A percentile compares a stretch with the other conserved stretches of the same genome.
phyloP scores from a whole-genome alignment of 495 filamentous ascomycete genomes.

The Penicillium pulvis region DNA sequence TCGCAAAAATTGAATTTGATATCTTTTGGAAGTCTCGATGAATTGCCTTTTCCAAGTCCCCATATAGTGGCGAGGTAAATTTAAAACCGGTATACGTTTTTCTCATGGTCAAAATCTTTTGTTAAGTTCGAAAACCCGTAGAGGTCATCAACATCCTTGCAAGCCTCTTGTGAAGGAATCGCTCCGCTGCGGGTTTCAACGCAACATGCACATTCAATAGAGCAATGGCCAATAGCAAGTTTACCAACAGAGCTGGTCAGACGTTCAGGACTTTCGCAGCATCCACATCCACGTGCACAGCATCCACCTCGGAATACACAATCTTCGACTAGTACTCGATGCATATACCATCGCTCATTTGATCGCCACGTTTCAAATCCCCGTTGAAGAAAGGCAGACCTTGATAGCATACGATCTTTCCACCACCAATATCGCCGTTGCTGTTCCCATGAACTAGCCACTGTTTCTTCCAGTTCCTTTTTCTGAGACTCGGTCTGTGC shows the following conservation, averaged over 20 bases:
- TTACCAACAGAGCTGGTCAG: conserved; percentile 9
- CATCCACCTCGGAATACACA: conserved; percentile 7
- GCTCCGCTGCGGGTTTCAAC: conserved; percentile 5
- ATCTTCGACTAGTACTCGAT: conserved; percentile 8
- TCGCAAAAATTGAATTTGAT: conserved; percentile 7
- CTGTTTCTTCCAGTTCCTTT: conserved; percentile 7
- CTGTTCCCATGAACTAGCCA: conserved; percentile 8
- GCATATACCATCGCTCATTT: conserved; percentile 7
- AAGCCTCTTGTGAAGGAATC: conserved; percentile 6
- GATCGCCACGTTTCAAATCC: conserved; percentile 8
- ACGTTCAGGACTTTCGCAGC: conserved; percentile 8
- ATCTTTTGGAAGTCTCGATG: conserved; percentile 4
- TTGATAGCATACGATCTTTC: conserved; percentile 8
- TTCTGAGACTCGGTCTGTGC: conserved; percentile 6
- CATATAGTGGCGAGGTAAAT: conserved; percentile 8
- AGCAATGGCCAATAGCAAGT: conserved; percentile 8
- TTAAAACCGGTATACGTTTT: conserved; percentile 6
- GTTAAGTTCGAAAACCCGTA: conserved; percentile 9
- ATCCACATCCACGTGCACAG: conserved; percentile 8
- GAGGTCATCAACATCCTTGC: conserved; percentile 6
- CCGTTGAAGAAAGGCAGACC: conserved; percentile 5
- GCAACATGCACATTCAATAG: conserved; percentile 9
- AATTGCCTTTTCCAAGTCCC: conserved; percentile 6
- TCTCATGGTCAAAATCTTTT: conserved; percentile 2
- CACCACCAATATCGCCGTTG: conserved; percentile 5